Evolutionary conservation across 371 early-diverging fungal species (phyloP).

Genomic region (Apophysomyces elegans): DNA sequence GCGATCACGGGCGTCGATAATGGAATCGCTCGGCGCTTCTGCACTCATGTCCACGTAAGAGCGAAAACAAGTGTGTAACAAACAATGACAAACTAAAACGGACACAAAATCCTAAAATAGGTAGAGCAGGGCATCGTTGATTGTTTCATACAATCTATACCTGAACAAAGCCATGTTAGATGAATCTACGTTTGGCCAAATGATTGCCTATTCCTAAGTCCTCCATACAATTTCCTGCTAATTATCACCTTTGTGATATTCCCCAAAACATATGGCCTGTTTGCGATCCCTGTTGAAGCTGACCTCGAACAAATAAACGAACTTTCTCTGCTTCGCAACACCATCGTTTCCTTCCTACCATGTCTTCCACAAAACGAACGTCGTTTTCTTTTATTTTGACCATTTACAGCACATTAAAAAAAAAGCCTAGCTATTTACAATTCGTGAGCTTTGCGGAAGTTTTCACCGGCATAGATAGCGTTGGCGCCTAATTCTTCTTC

Average conservation of each 20-base stretch:
- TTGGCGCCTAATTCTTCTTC: slow-evolving; percentile 87
- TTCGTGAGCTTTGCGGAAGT: slow-evolving; percentile 85
- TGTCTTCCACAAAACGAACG: background rate
- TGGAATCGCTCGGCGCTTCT: background rate
- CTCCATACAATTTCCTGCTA: too few species aligned
- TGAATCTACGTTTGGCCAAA: too few species aligned
- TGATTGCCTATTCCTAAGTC: background rate
- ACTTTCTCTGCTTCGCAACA: too few species aligned
- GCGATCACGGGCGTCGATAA: background rate
- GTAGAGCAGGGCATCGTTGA: background rate
- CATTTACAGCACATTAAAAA: background rate
- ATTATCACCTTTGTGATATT: too few species aligned
- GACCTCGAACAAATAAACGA: too few species aligned
- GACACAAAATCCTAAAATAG: slow-evolving; percentile 4
- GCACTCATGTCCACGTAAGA: background rate
- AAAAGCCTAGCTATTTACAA: slow-evolving; percentile 43
- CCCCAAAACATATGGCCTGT: too few species aligned
- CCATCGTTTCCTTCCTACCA: too few species aligned
- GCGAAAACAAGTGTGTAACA: background rate
- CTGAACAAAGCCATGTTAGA: too few species aligned
- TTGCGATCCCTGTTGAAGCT: background rate
- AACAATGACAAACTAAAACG: background rate
- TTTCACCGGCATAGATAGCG: slow-evolving; percentile 91
- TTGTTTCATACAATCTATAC: too few species aligned
- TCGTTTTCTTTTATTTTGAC: too few species aligned